Evolutionary conservation across 2,329 filamentous ascomycete genomes (phyloP), one percentile per base, ranked within the genome.

Genomic region (Cladophialophora chaetospira): DNA sequence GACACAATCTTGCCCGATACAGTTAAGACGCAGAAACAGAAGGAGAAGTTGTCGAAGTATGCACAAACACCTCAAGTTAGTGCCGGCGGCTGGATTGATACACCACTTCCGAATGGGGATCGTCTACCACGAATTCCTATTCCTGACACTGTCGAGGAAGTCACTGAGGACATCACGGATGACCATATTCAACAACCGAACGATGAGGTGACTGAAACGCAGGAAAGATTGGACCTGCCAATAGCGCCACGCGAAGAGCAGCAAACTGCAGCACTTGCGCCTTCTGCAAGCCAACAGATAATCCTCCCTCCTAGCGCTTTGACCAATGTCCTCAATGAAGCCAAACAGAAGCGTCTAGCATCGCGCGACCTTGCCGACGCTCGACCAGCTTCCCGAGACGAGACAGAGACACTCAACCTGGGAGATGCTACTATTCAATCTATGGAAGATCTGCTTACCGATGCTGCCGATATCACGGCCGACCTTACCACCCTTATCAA

Each of bases 401-500:
- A 51, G 9, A 58, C 61, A 26, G 70, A 74, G 17, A 64, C 67
- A 1, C 63, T 76, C 15, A 68, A 70, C 10, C 60, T 76, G 4
- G 73, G 75, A 10, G 75, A 77, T 54, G 73, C 74, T 58, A 78
- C 76, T 2, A 70, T 78, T 38, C 73, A 76, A 49, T 77, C 74
- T 15, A 70, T 78, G 15, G 70, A 76, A 50, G 69, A 72, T 11
- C 66, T 78, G 21, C 65, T 78, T 35, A 63, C 61, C 21, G 58
- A 63, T 23, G 62, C 68, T 15, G 54, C 55, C 19, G 60, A 58
- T 35, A 61, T 61, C 36, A 60, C 59, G 2, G 62, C 61, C 2
- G 63, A 65, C 33, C 45, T 65, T 8, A 64, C 61, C 11, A 62
- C 38, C 29, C 54, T 61, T 10, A 64, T 62, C 55, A 57, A 63